These are phyloP conservation scores for Pseudocercospora musae DNA, from an alignment of 2,329 filamentous ascomycete genomes.

Conservation along the genomic window DNA sequence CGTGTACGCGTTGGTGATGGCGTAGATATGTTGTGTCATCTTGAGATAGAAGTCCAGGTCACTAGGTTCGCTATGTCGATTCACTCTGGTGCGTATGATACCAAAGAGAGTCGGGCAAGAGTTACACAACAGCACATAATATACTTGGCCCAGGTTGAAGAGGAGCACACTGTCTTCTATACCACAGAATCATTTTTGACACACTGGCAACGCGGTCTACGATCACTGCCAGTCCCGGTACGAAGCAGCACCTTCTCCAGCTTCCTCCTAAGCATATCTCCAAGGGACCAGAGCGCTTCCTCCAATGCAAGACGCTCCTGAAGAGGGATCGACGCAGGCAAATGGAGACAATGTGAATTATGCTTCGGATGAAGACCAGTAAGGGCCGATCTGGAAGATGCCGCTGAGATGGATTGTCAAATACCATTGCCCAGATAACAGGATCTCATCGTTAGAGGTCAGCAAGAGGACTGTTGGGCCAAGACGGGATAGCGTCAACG, in stretches of 20 bases:
- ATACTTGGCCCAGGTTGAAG: background rate
- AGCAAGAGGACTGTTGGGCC: background rate
- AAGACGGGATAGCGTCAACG: conserved; percentile 2
- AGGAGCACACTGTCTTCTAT: background rate
- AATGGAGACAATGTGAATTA: background rate
- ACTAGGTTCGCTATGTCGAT: background rate
- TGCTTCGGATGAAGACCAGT: background rate
- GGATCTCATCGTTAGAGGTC: background rate
- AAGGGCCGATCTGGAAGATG: background rate
- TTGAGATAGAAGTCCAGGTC: background rate
- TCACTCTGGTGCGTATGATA: background rate
- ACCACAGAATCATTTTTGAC: background rate
- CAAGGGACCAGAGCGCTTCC: background rate
- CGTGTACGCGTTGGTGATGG: conserved; percentile 21
- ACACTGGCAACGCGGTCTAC: background rate
- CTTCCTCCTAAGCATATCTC: background rate
- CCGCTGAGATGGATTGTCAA: background rate
- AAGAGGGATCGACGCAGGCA: background rate
- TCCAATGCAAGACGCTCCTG: background rate
- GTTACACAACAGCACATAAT: background rate
- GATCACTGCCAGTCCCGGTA: background rate
- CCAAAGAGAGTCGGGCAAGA: background rate
- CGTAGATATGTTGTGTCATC: conserved; percentile 9
- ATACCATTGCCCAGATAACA: background rate
- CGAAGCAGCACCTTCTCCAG: background rate